Base-by-base conservation (phyloP, 345 rosid species). In the Lepidium africanum region DNA sequence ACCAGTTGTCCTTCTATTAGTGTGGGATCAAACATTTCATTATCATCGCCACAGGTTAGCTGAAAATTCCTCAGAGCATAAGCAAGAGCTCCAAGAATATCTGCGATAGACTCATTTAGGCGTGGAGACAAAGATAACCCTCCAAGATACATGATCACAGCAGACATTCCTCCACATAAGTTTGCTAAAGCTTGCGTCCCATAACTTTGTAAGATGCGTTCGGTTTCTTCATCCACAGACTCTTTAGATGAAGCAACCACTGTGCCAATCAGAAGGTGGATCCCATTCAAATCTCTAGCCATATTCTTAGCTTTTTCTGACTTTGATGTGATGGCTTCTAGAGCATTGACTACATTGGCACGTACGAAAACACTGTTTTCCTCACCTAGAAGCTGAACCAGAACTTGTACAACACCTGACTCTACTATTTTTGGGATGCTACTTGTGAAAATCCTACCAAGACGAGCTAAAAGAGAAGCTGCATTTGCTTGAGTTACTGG, bases 171-270 rank as follows among this genome's bases (percentile, higher is more conserved):
- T 25, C 95, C 91, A 25, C 75, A 85, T 46, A 92, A 77, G 77
- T 89, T 87, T 75, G 92, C 92, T 67, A 92, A 76, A 76, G 95
- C 86, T 48, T 46, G 83, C 21, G 96, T 86, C 11, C 96, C 89
- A 64, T 84, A 90, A 59, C 61, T 49, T 66, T 87, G 92, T 75
- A 92, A 81, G 52, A 74, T 82, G 53, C 76, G 81, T 59, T 85
- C 79, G 49, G 42, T 68, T 70, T 82, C 87, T 61, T 91, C 92
- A 63, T 89, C 86, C 76, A 86, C 81, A 10, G 87, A 72, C 57
- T 87, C 94, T 83, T 89, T 91, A 54, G 91, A 85, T 27, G 98
- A 84, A 80, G 89, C 86, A 66, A 92, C 96, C 48, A 89, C 81
- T 63, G 95, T 89, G 32, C 92, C 77, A 66, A 86, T 87, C 48